phyloP scores from a whole-genome alignment of 2,329 filamentous ascomycete genomes.

The Colletotrichum sp. region DNA sequence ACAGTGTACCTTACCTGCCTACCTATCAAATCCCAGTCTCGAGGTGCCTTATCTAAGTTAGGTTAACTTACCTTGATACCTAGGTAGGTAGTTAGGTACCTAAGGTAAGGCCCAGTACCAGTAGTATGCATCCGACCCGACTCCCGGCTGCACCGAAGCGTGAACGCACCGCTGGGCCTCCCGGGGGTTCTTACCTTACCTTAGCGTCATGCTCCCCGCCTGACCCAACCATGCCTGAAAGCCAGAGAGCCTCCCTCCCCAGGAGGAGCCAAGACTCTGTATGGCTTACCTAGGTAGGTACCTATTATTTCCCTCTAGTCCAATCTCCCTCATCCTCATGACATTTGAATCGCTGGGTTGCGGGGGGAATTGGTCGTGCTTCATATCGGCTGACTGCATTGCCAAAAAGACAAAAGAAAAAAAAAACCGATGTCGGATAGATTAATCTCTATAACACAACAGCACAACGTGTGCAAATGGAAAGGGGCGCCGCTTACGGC shows the following conservation, averaged over 20 bases:
- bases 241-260: not conserved
- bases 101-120: not conserved
- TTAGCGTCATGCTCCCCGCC: not conserved
- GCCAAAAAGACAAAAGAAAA: not conserved
- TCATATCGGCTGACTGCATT: not conserved
- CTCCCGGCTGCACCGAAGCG: not conserved
- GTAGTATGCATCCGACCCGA: not conserved
- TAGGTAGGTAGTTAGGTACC: not conserved
- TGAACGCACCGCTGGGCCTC: not conserved
- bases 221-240: not conserved
- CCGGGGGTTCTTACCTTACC: not conserved
- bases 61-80: not conserved
- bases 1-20: not conserved
- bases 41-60: not conserved
- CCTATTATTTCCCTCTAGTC: not conserved
- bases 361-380: not conserved
- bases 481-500: not conserved
- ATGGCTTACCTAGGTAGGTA: not conserved
- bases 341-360: not conserved
- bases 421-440: not conserved
- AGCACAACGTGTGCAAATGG: not conserved
- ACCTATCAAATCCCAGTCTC: not conserved
- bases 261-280: not conserved
- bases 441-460: not conserved
- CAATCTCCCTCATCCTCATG: conserved; percentile 1